Percentiles rank a stretch among this genome's conserved stretches.
These are phyloP conservation scores for Hylodesmum podocarpum DNA, from an alignment of 306 rosid species.

Conservation along the genomic window DNA sequence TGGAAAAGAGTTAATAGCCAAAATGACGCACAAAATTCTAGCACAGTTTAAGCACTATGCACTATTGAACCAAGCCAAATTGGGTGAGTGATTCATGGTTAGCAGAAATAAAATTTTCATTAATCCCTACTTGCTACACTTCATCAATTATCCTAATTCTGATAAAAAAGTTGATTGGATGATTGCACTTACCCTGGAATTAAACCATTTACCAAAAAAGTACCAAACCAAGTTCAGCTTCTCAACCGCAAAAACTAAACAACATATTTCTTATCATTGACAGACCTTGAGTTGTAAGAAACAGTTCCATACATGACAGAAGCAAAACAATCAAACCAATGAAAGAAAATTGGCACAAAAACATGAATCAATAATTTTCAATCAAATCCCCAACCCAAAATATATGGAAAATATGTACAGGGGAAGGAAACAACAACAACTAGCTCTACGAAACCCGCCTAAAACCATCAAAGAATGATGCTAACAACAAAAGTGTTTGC, in stretches of 20 bases:
- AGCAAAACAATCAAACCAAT: not conserved
- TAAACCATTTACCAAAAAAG: not conserved
- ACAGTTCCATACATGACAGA: too few species aligned
- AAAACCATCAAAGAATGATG: slow-evolving; percentile 59
- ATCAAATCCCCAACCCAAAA: not conserved
- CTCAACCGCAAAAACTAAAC: not conserved
- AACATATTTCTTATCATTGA: too few species aligned
- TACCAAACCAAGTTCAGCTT: not conserved
- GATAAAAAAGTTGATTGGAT: too few species aligned
- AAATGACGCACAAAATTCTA: too few species aligned
- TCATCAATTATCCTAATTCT: too few species aligned
- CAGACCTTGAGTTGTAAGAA: not conserved
- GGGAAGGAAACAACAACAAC: not conserved
- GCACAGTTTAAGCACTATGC: too few species aligned
- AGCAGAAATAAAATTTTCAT: too few species aligned
- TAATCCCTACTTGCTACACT: too few species aligned
- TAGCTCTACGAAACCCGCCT: not conserved
- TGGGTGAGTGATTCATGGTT: too few species aligned
- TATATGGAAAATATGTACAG: slow-evolving; percentile 40
- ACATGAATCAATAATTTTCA: not conserved
- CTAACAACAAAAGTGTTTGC: not conserved
- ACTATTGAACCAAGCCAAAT: too few species aligned
- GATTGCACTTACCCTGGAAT: too few species aligned
- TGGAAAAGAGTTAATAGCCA: too few species aligned
- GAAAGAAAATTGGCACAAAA: not conserved